Conservation (phyloP, 768 basidiomycete species). For the Asterophora lycoperdoides region DNA sequence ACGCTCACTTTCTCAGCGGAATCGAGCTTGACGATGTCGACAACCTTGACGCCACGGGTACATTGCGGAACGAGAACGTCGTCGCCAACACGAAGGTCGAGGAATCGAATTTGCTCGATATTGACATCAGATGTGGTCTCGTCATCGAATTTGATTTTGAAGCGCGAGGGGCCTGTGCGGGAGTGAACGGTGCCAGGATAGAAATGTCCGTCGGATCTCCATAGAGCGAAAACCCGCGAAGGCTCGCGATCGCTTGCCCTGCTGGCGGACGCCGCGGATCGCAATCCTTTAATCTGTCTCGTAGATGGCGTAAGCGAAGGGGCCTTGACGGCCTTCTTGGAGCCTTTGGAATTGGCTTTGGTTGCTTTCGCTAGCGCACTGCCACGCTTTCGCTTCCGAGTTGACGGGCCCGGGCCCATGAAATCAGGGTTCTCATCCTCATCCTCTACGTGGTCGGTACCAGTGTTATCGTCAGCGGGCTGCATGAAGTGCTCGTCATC, state of each 20-base stretch:
- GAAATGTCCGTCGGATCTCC: conserved; percentile 57
- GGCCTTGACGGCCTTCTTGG: conserved; percentile 22
- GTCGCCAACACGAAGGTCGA: conserved; percentile 52
- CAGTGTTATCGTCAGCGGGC: conserved; percentile 22
- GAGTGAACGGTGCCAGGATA: conserved; percentile 56
- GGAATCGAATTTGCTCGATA: conserved; percentile 49
- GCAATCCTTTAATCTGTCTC: conserved; percentile 35
- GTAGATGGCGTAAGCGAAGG: conserved; percentile 26
- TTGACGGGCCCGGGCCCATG: conserved; percentile 18
- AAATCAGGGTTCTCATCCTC: conserved; percentile 32
- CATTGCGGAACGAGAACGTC: conserved; percentile 39
- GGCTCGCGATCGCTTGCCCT: conserved; percentile 20
- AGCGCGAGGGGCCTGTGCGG: conserved; percentile 26
- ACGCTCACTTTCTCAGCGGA: conserved; percentile 32
- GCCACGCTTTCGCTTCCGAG: conserved; percentile 45
- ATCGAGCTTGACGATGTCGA: conserved; percentile 28
- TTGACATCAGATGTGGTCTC: conserved; percentile 36
- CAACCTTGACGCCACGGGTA: conserved; percentile 29
- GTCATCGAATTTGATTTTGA: conserved; percentile 68
- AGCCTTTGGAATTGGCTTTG: conserved; percentile 19
- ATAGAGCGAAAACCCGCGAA: conserved; percentile 68
- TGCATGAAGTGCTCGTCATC: conserved; percentile 23
- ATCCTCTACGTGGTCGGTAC: conserved; percentile 40
- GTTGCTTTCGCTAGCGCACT: conserved; percentile 18
- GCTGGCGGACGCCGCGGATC: conserved; percentile 31